Base-by-base conservation (phyloP, 2,329 filamentous ascomycete species). In the Fusarium clavum region DNA sequence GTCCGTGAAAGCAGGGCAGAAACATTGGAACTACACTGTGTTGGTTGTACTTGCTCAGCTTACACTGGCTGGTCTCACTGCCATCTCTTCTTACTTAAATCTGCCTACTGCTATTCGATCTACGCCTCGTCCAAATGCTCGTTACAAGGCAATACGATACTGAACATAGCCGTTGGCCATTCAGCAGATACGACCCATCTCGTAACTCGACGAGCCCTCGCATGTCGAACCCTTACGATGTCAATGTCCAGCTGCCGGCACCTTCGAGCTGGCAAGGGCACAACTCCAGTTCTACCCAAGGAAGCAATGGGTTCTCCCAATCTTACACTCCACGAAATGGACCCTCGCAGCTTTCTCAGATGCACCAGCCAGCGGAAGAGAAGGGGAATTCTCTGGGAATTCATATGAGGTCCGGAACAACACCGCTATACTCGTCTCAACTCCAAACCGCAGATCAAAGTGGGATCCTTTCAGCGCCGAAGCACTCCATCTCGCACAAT, bases 201-300 rank as follows among this genome's bases (percentile, higher is more conserved):
- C 80, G 81, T 74, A 84, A 83, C 72, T 75, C 81, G 58, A 78
- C 82, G 65, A 80, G 81, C 73, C 79, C 83, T 83, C 86, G 86
- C 80, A 88, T 88, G 86, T 87, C 86, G 81, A 86, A 84, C 80
- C 78, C 81, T 75, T 87, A 85, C 80, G 83, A 85, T 75, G 75
- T 82, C 65, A 61, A 64, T 24, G 65, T 72, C 55, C 82, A 84
- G 71, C 78, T 85, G 78, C 83, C 85, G 74, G 83, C 85, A 75
- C 84, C 86, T 81, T 81, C 85, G 73, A 84, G 86, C 79, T 88
- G 86, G 86, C 85, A 86, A 77, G 83, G 83, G 65, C 84, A 86
- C 77, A 86, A 86, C 77, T 83, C 84, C 25, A 86, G 85, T 73
- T 78, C 85, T 60, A 79, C 84, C 30, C 81, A 82, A 20, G 79